Evolutionary conservation across 2,329 filamentous ascomycete species (phyloP), one percentile per base, ranked within the genome.

Genomic region (Neofusicoccum cordaticola): DNA sequence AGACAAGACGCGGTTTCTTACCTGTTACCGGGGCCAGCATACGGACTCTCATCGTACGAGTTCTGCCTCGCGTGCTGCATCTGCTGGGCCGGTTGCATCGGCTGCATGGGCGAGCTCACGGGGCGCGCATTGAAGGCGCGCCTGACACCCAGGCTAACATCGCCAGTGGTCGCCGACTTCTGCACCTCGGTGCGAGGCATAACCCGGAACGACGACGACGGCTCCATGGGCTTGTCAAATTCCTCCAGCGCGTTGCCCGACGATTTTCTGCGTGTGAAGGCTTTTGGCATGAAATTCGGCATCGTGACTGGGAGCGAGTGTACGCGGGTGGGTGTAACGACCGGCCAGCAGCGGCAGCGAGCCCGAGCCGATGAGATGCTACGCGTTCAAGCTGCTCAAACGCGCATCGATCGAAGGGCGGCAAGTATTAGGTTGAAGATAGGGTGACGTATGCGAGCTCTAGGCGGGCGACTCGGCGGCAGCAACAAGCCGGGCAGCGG

Each of bases 221-320:
- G 71, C 71, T 13, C 66, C 50, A 45, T 67, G 63, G 37, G 69
- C 66, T 11, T 68, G 62, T 13, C 70, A 31, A 62, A 53, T 5
- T 75, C 73, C 11, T 77, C 75, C 39, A 78, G 67, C 22, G 68
- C 69, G 65, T 77, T 77, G 62, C 73, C 71, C 62, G 73, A 71
- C 27, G 76, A 78, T 71, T 77, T 78, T 35, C 76, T 72, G 34
- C 76, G 75, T 56, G 67, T 69, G 37, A 68, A 73, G 66, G 76
- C 74, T 64, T 75, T 69, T 17, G 63, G 63, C 42, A 65, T 48
- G 19, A 61, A 58, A 47, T 47, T 65, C 50, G 56, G 56, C 63
- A 65, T 65, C 45, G 45, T 45, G 47, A 31, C 11, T 22, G 42
- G 11, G 27, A 60, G 56, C n/a, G 56, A 60, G 41, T 37, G 15